Conservation (phyloP, 2,329 filamentous ascomycete genomes). For the Gnomoniopsis smithogilvyi region DNA sequence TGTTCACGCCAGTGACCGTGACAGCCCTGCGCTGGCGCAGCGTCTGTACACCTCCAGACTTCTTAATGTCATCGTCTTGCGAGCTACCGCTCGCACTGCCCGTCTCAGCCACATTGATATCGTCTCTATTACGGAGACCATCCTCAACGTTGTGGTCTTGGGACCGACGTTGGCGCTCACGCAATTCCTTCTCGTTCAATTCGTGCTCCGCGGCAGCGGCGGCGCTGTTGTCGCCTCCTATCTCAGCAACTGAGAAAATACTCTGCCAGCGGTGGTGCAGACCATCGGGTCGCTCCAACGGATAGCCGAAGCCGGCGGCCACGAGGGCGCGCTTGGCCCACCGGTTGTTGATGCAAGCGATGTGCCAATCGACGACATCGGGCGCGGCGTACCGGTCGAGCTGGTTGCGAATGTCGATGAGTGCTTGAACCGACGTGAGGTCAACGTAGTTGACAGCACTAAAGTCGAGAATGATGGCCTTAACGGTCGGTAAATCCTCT, state of each 20-base stretch:
- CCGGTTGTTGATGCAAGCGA: conserved; percentile 88
- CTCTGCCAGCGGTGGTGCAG: conserved; percentile 76
- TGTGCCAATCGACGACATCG: conserved; percentile 87
- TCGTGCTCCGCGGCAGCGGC: conserved; percentile 64
- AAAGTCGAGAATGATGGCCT: conserved; percentile 89
- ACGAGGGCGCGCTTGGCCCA: conserved; percentile 92
- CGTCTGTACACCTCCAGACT: conserved; percentile 26
- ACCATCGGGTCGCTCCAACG: conserved; percentile 51
- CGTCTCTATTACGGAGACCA: conserved; percentile 8
- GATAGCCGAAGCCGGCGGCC: conserved; percentile 85
- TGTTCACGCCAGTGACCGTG: conserved; percentile 79
- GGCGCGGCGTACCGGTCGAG: conserved; percentile 82
- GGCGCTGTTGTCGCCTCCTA: conserved; percentile 67
- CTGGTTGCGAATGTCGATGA: conserved; percentile 94
- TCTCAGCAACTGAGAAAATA: conserved; percentile 91
- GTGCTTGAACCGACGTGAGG: conserved; percentile 84
- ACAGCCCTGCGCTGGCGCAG: conserved; percentile 50
- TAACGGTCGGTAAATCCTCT: conserved; percentile 27
- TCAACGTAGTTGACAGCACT: conserved; percentile 92
- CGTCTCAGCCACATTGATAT: conserved; percentile 17
- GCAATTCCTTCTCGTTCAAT: conserved; percentile 50
- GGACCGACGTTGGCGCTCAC: conserved; percentile 4
- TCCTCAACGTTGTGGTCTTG: conserved; percentile 12
- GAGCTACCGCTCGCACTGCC: conserved; percentile 18
- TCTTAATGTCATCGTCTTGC: conserved; percentile 34